A percentile compares a stretch with the other conserved stretches of the same genome.
Conservation (phyloP, 1,284 basidiomycete genomes). For the Tetrapyrgos nigripes region DNA sequence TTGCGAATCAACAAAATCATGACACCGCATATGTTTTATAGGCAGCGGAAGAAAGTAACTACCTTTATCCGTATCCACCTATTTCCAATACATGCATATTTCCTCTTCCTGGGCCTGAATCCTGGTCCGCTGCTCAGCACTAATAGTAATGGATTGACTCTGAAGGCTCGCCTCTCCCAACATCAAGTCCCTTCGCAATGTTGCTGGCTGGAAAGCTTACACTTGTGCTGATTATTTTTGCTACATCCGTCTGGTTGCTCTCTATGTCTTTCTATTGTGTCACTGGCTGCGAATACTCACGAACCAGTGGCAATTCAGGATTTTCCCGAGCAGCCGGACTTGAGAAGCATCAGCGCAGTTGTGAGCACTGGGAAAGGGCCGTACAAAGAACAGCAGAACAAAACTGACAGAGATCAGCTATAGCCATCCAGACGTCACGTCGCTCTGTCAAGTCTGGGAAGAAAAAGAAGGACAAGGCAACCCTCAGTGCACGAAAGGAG, state of each 20-base stretch:
- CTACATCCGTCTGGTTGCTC: background rate
- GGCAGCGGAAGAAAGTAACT: background rate
- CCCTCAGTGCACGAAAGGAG: too few relatives aligned
- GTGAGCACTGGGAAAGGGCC: background rate
- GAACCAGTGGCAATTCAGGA: background rate
- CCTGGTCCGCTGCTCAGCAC: too few relatives aligned
- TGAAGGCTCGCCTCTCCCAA: too few relatives aligned
- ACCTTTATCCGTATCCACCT: background rate
- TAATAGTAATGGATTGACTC: too few relatives aligned
- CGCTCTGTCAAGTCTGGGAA: background rate
- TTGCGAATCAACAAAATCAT: background rate
- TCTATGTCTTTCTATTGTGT: constrained; percentile 4
- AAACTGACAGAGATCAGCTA: background rate
- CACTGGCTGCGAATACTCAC: background rate
- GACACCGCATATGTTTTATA: too few relatives aligned
- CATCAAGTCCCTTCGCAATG: too few relatives aligned
- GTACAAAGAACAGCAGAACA: background rate
- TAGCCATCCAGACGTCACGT: background rate
- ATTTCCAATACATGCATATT: background rate
- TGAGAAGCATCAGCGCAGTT: background rate
- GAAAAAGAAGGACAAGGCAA: too few relatives aligned
- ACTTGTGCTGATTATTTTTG: background rate
- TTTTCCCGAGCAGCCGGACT: background rate
- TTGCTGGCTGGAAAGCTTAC: too few relatives aligned
- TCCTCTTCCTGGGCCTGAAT: too few relatives aligned